Conservation (phyloP, 805 yeast genomes). For the Teunomyces barrocoloradensis region DNA sequence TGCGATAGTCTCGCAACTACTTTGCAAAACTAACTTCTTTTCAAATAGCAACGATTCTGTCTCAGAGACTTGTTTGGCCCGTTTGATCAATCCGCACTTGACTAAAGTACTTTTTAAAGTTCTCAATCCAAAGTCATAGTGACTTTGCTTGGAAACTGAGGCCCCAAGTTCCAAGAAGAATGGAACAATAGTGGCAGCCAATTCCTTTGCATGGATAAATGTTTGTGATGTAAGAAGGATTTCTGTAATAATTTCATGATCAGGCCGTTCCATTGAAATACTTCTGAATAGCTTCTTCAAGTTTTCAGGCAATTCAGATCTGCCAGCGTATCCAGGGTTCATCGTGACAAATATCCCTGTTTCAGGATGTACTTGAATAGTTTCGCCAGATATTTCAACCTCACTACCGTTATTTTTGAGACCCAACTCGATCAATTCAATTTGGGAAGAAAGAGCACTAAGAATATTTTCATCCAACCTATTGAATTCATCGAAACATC, state of each 20-base stretch:
- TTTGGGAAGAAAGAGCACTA: conserved; percentile 81
- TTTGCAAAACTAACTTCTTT: conserved; percentile 39
- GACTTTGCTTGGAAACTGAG: conserved; percentile 52
- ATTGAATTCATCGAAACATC: conserved; percentile 94
- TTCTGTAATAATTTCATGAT: conserved; percentile 62
- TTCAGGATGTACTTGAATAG: conserved; percentile 38
- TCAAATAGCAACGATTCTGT: conserved; percentile 15
- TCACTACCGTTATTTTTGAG: conserved; percentile 24
- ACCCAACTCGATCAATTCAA: conserved; percentile 67
- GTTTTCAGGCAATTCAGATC: conserved; percentile 82
- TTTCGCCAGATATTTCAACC: conserved; percentile 44
- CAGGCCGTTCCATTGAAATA: conserved; percentile 73
- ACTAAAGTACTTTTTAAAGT: conserved; percentile 67
- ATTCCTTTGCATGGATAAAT: conserved; percentile 44
- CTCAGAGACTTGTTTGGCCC: conserved; percentile 13
- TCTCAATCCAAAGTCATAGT: conserved; percentile 89
- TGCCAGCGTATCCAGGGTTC: conserved; percentile 87
- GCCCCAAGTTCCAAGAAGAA: conserved; percentile 49
- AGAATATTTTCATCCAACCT: conserved; percentile 67
- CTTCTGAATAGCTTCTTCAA: conserved; percentile 74
- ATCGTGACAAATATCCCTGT: conserved; percentile 84
- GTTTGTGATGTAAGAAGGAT: conserved; percentile 75
- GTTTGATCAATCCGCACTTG: conserved; percentile 52
- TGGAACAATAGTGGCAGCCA: conserved; percentile 51
- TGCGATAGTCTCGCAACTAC: conserved; percentile 58